These are phyloP conservation scores for Clitopilus passeckerianus DNA, from an alignment of 768 basidiomycete genomes.

Conservation along the genomic window DNA sequence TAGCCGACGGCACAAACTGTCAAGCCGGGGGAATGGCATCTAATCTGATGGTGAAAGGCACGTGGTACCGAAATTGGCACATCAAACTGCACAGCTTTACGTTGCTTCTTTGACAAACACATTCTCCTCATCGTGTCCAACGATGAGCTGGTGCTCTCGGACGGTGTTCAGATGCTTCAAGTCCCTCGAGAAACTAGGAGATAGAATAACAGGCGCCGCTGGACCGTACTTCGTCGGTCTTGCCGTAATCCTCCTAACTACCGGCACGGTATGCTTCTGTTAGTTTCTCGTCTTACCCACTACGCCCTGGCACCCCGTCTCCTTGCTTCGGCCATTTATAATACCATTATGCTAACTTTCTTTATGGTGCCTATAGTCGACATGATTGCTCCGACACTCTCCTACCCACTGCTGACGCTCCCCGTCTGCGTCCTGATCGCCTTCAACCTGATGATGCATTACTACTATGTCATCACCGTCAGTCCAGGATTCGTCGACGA, in stretches of 20 bases:
- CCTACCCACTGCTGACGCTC: constrained; percentile 51
- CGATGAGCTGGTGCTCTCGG: constrained; percentile 27
- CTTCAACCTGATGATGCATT: constrained; percentile 74
- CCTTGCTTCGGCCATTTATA: neutral
- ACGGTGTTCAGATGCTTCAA: constrained; percentile 50
- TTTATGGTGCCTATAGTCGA: constrained; percentile 50
- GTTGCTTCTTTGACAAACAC: neutral
- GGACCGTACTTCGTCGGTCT: constrained; percentile 87
- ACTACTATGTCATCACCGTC: constrained; percentile 80
- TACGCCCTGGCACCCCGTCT: neutral
- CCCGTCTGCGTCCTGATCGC: constrained; percentile 75
- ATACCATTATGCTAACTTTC: neutral
- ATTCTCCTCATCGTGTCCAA: neutral
- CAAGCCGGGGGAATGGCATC: neutral
- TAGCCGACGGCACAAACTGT: neutral
- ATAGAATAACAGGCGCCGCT: constrained; percentile 82
- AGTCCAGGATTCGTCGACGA: constrained; percentile 78
- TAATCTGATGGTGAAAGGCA: neutral
- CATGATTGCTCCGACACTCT: constrained; percentile 65
- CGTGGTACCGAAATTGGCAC: neutral
- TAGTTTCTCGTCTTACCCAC: constrained; percentile 23
- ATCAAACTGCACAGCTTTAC: constrained; percentile 1
- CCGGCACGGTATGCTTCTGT: constrained; percentile 81
- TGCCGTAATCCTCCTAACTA: constrained; percentile 66
- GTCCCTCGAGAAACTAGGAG: constrained; percentile 66